Evolutionary conservation across 2,329 filamentous ascomycete genomes (phyloP), one percentile per base, ranked within the genome.

Genomic region (Raffaelea deltoideospora): DNA sequence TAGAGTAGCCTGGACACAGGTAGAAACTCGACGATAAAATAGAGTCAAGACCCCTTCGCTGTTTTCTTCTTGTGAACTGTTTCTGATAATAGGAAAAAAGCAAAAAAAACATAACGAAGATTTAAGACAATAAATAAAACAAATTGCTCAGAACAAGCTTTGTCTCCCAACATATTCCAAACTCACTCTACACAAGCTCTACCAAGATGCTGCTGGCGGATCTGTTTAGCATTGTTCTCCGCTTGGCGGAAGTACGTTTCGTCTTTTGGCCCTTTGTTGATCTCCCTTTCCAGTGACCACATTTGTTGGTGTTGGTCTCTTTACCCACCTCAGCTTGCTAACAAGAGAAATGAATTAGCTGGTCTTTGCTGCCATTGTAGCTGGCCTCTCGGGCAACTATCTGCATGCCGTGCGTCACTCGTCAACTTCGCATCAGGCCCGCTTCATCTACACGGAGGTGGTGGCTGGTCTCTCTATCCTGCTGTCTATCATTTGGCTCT

Each of bases 391-490:
- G 40, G 78, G 76, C 35, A 53, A 71, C 45, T 79, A 79, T 53
- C 69, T 86, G 20, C 66, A 74, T 51, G 46, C 56, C 3, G 59
- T 60, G 35, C 41, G 59, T 18, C 45, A 60, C 24, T 54, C 61
- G 26, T 62, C 64, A 37, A 55, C 62, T 41, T 76, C 70, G 65
- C 58, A 64, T 15, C 58, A 69, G 28, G 74, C 67, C 26, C 75
- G 80, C 39, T 76, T 78, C 60, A 83, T 87, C 57, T 87, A 84
- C 61, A 72, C 79, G 32, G 71, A 80, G 50, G 71, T 83, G 15
- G 66, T 86, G 28, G 76, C 82, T 3, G 76, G 65, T 17, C 50
- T 87, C 15, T 72, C 76, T 11, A 72, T 86, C 37, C 53, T 87
- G 29, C 60, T 83, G n/a, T 64, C 72, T 5, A 56, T 87, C 20